phyloP scores from a whole-genome alignment of 805 yeast species.

The Lachancea cidri region DNA sequence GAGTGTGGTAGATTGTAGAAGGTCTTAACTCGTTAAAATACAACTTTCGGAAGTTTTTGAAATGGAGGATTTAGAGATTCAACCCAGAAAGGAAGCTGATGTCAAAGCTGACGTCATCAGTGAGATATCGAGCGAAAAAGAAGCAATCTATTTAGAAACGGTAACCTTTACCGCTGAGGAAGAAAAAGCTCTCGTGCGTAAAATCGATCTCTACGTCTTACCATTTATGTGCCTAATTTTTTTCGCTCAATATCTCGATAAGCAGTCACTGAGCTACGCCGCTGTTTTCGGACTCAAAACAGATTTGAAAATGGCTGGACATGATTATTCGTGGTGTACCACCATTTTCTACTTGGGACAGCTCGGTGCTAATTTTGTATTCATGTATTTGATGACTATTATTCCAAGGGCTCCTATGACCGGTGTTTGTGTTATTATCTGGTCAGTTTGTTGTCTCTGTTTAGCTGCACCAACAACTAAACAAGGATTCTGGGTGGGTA shows the following conservation, averaged over 20 bases:
- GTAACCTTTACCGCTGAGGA: constrained; percentile 4
- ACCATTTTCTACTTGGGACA: constrained; percentile 37
- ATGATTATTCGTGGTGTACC: constrained; percentile 34
- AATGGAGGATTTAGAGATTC: no score
- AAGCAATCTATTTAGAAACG: background rate
- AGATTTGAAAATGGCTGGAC: constrained; percentile 36
- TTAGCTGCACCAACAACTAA: constrained; percentile 6
- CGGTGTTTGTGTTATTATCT: constrained; percentile 4
- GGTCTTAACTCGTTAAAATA: no score
- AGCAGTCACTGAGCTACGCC: constrained; percentile 35
- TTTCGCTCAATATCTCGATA: constrained; percentile 4
- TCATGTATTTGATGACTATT: constrained; percentile 3
- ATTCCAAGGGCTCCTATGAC: constrained; percentile 6
- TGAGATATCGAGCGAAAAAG: background rate
- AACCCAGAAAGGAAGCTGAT: no score
- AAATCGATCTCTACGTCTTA: constrained; percentile 1
- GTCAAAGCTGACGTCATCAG: background rate
- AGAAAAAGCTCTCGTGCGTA: constrained; percentile 3
- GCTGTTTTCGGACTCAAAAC: constrained; percentile 38
- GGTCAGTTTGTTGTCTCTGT: constrained; percentile 5
- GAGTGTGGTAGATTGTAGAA: no score
- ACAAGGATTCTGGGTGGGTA: constrained; percentile 8
- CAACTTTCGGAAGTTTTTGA: no score
- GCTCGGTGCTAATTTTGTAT: constrained; percentile 21
- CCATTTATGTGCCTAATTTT: constrained; percentile 2